Base-by-base conservation (phyloP, 1,284 basidiomycete genomes). In the Ceratobasidium sp. region DNA sequence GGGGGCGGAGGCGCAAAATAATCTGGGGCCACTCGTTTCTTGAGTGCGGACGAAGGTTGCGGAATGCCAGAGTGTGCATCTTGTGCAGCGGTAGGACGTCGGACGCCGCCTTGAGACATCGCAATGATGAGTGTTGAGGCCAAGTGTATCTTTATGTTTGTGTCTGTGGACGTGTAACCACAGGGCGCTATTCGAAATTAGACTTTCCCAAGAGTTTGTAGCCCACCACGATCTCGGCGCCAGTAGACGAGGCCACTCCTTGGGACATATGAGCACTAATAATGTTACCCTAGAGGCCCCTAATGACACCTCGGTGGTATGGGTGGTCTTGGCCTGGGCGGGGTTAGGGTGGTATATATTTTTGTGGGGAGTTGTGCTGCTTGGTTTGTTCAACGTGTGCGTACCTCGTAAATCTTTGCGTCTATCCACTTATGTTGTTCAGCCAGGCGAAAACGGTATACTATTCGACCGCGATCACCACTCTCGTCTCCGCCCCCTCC, bases 321-420 rank as follows among this genome's bases (percentile, higher is more conserved):
- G 28, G 36, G 54, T 49, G 7, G 36, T 42, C 14, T 42, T 67
- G 48, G 42, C 21, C 14, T 53, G 25, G 49, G 77, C 85, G 42
- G 86, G 87, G 38, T 76, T 92, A 21, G 81, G 82, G 16, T 94
- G 94, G 87, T 98, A 94, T 79, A 73, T 80, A 2, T 78, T 85
- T 36, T 79, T 97, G 59, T 96, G 92, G 91, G 80, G 83, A 7
- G 79, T 98, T 33, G 87, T 91, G 42, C 79, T 95, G 0, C 77
- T 96, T 11, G 96, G 95, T 25, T 70, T 66, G 30, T 33, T 1
- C 18, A 23, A 42, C 44, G 42, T 61, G 30, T 70, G 51, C 59
- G 59, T 59, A 33, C 40, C 64, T 21, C 6, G 23, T 58, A 12
- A 73, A 73, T 7, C 72, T 74, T 75, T 76, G 73, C 64, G 73